Evolutionary conservation across 441 rosid species (phyloP).

Genomic region (Codiaeum variegatum): DNA sequence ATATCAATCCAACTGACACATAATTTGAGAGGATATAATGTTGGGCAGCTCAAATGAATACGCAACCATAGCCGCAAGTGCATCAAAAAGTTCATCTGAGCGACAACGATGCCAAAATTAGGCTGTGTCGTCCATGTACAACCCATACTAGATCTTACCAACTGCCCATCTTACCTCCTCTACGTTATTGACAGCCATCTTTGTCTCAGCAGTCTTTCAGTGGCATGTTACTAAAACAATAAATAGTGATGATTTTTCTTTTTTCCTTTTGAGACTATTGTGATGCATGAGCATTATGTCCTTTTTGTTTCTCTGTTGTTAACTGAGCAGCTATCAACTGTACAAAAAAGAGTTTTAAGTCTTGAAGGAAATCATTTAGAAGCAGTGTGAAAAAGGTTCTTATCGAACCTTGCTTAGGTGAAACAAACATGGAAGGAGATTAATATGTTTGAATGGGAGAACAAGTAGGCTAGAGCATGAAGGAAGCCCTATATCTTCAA

Average conservation of each 20-base stretch:
- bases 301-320: neutral
- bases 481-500: neutral
- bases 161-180: slow-evolving; percentile 15
- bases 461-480: neutral
- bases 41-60: neutral
- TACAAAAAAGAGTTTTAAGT: neutral
- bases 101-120: neutral
- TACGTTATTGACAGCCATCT: too few relatives aligned
- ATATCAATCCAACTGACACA: neutral
- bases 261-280: neutral
- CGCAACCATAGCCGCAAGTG: neutral
- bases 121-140: neutral
- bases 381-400: neutral
- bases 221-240: neutral
- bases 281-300: neutral
- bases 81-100: neutral
- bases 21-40: neutral
- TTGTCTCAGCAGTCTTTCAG: too few relatives aligned
- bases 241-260: neutral
- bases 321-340: neutral
- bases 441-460: neutral
- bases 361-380: neutral
- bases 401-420: neutral
- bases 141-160: slow-evolving; percentile 12
- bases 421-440: neutral